Conservation (phyloP, 2,329 filamentous ascomycete genomes). For the Aspergillus amoenus region DNA sequence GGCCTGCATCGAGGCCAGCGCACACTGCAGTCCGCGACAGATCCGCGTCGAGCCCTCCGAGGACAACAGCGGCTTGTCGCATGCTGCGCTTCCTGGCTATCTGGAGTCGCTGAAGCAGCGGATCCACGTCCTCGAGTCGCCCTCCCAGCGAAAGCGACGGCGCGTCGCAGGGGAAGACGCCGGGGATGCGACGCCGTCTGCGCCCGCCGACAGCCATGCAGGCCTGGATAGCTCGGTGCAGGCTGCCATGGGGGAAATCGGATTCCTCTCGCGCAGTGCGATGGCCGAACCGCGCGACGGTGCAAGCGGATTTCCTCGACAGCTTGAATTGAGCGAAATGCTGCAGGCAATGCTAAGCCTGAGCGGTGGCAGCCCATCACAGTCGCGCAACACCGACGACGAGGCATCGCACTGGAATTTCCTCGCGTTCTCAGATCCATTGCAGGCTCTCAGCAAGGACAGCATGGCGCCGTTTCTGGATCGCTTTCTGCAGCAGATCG, state of each 20-base stretch:
- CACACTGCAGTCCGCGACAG: conserved; percentile 16
- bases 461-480: conserved; percentile 12
- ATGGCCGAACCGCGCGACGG: conserved; percentile 32
- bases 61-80: conserved; percentile 17
- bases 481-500: conserved; percentile 13
- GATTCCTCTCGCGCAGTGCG: conserved; percentile 30
- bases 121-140: conserved; percentile 16
- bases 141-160: conserved; percentile 11
- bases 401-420: background rate
- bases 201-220: background rate
- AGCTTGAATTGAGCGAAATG: conserved; percentile 23
- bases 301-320: conserved; percentile 17
- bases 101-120: conserved; percentile 22
- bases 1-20: conserved; percentile 13
- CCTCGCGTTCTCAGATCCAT: background rate
- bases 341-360: conserved; percentile 17
- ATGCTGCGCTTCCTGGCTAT: conserved; percentile 22
- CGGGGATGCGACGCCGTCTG: background rate
- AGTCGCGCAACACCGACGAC: background rate
- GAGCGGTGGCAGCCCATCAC: conserved; percentile 13
- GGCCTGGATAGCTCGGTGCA: conserved; percentile 17
- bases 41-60: conserved; percentile 15
- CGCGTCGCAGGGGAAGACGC: background rate
- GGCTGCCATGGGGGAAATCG: conserved; percentile 31
- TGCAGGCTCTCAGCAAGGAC: conserved; percentile 2